Evolutionary conservation across 768 basidiomycete genomes (phyloP).

Genomic region (Suillus variegatus): DNA sequence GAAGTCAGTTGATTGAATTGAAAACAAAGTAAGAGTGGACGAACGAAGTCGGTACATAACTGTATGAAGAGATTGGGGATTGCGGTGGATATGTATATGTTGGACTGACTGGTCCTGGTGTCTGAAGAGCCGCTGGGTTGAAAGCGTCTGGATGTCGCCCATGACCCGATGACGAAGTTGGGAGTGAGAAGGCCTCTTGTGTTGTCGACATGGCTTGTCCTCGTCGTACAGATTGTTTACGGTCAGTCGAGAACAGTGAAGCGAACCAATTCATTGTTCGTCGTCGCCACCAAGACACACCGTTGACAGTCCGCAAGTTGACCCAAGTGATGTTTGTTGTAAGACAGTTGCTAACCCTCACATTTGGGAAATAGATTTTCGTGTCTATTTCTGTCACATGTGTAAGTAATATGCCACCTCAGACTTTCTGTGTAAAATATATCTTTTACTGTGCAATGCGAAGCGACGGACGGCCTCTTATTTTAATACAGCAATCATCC

Average conservation of each 20-base stretch:
- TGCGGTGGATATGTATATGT: conserved; percentile 82
- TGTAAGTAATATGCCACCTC: conserved; percentile 6
- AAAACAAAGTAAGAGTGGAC: conserved; percentile 14
- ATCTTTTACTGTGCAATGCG: background rate
- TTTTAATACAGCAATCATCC: background rate
- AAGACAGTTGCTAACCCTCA: conserved; percentile 5
- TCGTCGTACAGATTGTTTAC: conserved; percentile 49
- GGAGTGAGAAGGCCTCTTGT: conserved; percentile 87
- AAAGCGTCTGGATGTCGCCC: conserved; percentile 59
- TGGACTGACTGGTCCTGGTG: conserved; percentile 50
- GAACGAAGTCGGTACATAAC: conserved; percentile 61
- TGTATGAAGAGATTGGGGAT: conserved; percentile 52
- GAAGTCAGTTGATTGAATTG: conserved; percentile 5
- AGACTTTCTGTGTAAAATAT: background rate
- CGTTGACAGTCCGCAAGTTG: background rate
- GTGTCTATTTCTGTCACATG: conserved; percentile 9
- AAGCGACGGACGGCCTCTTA: background rate
- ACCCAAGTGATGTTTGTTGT: background rate
- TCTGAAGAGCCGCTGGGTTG: conserved; percentile 51
- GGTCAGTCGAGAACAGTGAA: conserved; percentile 60
- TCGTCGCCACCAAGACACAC: conserved; percentile 7
- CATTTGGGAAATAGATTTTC: conserved; percentile 7
- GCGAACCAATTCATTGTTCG: conserved; percentile 71
- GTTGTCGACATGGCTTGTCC: conserved; percentile 76
- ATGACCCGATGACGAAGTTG: conserved; percentile 66